phyloP scores from a whole-genome alignment of 768 basidiomycete species.

The Agaricus blazei region DNA sequence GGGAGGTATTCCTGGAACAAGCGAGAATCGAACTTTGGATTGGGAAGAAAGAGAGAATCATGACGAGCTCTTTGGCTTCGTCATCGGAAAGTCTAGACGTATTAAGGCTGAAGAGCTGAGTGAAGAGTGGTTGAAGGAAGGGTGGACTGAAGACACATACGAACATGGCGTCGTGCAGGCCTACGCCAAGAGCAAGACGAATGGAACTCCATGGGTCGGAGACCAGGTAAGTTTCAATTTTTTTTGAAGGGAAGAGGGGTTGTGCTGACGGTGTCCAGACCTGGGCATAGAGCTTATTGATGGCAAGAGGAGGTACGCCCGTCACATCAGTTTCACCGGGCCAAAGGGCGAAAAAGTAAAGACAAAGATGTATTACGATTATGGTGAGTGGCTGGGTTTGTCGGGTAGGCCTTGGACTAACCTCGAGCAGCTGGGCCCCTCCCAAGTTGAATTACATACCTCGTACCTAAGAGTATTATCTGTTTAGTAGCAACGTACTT shows the following conservation, averaged over 20 bases:
- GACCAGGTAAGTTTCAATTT: constrained; percentile 42
- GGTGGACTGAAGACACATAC: constrained; percentile 36
- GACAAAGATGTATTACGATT: constrained; percentile 60
- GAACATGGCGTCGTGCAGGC: constrained; percentile 41
- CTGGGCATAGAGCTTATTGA: constrained; percentile 62
- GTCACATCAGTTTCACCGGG: constrained; percentile 61
- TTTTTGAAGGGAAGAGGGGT: background rate
- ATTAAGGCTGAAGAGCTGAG: constrained; percentile 41
- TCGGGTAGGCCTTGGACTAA: background rate
- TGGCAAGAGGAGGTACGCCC: constrained; percentile 53
- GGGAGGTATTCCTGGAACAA: constrained; percentile 54
- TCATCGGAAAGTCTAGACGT: constrained; percentile 51
- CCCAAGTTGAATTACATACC: too few species aligned
- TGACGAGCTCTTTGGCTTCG: constrained; percentile 58
- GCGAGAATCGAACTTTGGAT: constrained; percentile 51
- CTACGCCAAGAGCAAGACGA: constrained; percentile 59
- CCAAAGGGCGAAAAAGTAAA: constrained; percentile 53
- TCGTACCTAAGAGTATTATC: too few species aligned
- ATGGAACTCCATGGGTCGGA: constrained; percentile 53
- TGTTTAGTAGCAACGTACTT: too few species aligned
- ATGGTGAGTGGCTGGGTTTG: constrained; percentile 41
- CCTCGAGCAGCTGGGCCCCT: constrained; percentile 8
- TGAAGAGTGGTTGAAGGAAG: constrained; percentile 36
- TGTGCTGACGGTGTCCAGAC: constrained; percentile 21
- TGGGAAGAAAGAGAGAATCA: constrained; percentile 48